Base-by-base conservation (phyloP, 345 rosid species). In the Brassica carinata region DNA sequence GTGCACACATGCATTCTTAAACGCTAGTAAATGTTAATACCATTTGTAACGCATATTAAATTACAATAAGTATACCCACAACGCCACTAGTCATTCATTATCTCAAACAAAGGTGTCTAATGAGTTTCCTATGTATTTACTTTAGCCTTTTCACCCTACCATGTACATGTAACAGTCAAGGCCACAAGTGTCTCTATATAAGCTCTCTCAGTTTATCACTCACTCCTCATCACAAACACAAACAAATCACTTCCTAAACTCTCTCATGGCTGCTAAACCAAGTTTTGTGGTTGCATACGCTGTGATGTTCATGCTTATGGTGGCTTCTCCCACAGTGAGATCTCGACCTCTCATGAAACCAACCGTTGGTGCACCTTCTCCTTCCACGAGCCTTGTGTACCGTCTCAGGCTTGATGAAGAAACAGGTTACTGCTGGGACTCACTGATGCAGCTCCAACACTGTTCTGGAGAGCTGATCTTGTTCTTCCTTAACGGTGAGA, bases 401-500 rank as follows among this genome's bases (percentile, higher is more conserved):
- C 69, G 92, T 8, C 75, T 87, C 65, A 88, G 82, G 53, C 67
- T 90, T 59, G 86, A 85, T 11, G 86, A 83, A 7, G 89, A 84
- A 36, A 79, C 93, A 5, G 10, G 87, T 0, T 77, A 76, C 66
- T 94, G 97, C 72, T 92, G 97, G 97, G 94, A 85, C 69, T 89
- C 97, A 15, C 30, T 92, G 83, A 77, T 88, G 64, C 87, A 89
- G 82, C 91, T 92, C 8, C 93, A 92, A 71, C 82, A 93, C n/a
- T 92, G 98, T 64, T 86, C 92, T 0, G 96, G 93, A 0, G 97
- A 90, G 85, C 76, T 94, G 2, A 72, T 89, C 40, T n/a, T 87
- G 57, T 94, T 94, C 82, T 94, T 94, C 76, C 82, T 92, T 69
- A 87, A 90, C 15, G 96, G 96, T 3, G 97, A 94, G 80, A 86